Conservation (phyloP, 768 basidiomycete genomes). For the Termitomyces sp. region DNA sequence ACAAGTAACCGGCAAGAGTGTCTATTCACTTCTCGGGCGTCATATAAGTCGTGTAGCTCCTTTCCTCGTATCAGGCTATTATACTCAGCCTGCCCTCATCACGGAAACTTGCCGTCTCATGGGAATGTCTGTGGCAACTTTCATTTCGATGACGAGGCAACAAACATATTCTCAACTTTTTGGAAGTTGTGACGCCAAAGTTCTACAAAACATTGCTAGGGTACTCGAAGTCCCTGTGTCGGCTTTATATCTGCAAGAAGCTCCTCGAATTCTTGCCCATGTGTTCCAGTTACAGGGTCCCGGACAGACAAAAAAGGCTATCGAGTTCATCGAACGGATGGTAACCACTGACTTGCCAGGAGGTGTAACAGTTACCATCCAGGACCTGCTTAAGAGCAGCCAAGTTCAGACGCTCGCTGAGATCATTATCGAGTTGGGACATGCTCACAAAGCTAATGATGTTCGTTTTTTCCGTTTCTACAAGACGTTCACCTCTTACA, state of each 20-base stretch:
- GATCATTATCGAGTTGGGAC: constrained; percentile 75
- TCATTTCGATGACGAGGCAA: constrained; percentile 60
- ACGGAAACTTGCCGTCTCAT: constrained; percentile 69
- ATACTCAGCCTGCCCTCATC: constrained; percentile 55
- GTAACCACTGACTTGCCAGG: constrained; percentile 44
- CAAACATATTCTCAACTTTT: constrained; percentile 71
- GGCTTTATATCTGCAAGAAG: constrained; percentile 52
- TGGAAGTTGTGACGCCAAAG: constrained; percentile 52
- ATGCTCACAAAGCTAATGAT: constrained; percentile 48
- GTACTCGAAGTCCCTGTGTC: constrained; percentile 44
- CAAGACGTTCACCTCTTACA: background rate
- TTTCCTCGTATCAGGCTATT: constrained; percentile 57
- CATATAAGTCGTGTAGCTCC: constrained; percentile 66
- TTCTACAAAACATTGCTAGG: constrained; percentile 58
- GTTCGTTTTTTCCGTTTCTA: constrained; percentile 32
- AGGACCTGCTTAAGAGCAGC: constrained; percentile 60
- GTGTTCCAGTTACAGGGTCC: constrained; percentile 58
- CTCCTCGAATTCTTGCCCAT: constrained; percentile 59
- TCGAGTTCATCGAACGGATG: constrained; percentile 61
- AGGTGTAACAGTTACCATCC: constrained; percentile 35
- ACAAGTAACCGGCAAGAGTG: constrained; percentile 53
- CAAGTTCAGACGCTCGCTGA: constrained; percentile 69
- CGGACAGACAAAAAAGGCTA: constrained; percentile 51
- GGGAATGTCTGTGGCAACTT: constrained; percentile 49
- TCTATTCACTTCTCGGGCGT: constrained; percentile 67